Conservation (phyloP, 2,329 filamentous ascomycete species). For the Thermoascus crustaceus region DNA sequence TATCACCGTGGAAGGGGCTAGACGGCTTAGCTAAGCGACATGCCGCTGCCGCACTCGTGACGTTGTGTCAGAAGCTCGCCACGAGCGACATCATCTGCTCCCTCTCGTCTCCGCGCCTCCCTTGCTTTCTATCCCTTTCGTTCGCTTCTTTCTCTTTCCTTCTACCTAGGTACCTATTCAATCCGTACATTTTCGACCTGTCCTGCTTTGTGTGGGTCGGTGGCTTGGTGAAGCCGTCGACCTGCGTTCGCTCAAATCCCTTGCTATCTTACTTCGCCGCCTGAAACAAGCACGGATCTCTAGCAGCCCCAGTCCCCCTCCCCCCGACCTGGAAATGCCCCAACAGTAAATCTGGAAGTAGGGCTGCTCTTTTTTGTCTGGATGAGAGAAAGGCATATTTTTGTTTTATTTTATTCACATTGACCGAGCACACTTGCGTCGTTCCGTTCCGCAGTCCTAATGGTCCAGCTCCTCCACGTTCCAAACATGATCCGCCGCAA, state of each 20-base stretch:
- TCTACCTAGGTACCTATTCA: constrained; percentile 11
- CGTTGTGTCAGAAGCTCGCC: too few relatives aligned
- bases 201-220: not conserved
- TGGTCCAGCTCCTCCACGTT: constrained; percentile 34
- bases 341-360: not conserved
- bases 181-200: not conserved
- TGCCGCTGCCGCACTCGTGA: too few relatives aligned
- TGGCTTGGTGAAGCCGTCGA: not conserved
- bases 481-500: constrained; percentile 32
- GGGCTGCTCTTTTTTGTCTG: not conserved
- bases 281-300: constrained; percentile 12
- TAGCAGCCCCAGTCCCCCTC: constrained; percentile 1
- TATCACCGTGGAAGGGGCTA: too few relatives aligned
- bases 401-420: constrained; percentile 1
- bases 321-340: constrained; percentile 3
- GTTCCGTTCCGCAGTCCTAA: constrained; percentile 55
- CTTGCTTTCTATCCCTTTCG: not conserved
- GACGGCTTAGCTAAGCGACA: too few relatives aligned
- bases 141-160: constrained; percentile 5
- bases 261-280: constrained; percentile 1
- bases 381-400: too few relatives aligned
- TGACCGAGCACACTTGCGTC: too few relatives aligned
- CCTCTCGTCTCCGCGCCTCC: constrained; percentile 5
- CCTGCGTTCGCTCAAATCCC: not conserved
- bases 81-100: not conserved